phyloP scores from a whole-genome alignment of 2,329 filamentous ascomycete species.

The Calonectria pteridis region DNA sequence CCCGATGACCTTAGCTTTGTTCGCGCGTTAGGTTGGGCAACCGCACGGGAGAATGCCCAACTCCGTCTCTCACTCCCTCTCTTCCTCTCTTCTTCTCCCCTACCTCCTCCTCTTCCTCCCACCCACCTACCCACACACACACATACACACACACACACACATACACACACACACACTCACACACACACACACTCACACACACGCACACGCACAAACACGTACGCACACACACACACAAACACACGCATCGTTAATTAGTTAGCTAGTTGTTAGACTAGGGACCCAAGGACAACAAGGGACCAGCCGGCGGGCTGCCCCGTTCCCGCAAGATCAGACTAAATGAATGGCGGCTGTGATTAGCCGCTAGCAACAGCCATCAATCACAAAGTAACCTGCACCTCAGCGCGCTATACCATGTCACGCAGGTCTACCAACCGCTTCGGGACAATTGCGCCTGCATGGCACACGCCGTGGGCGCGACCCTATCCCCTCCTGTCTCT shows the following conservation, averaged over 20 bases:
- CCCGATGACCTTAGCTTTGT: neutral
- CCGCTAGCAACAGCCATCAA: conserved; percentile 20
- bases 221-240: neutral
- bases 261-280: neutral
- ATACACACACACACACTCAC: too few species aligned
- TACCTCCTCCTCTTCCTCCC: neutral
- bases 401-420: conserved; percentile 17
- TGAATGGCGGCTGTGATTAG: conserved; percentile 1
- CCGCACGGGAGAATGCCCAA: neutral
- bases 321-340: conserved; percentile 21
- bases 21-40: neutral
- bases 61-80: neutral
- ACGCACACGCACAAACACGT: neutral
- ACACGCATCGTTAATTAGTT: neutral
- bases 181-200: too few species aligned
- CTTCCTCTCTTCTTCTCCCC: neutral
- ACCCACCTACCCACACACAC: neutral
- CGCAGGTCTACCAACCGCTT: conserved; percentile 15
- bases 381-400: conserved; percentile 18
- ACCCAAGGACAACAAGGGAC: conserved; percentile 3
- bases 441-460: neutral
- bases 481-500: neutral
- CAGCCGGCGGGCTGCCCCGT: conserved; percentile 5
- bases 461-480: neutral
- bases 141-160: too few species aligned